Evolutionary conservation across 2,329 filamentous ascomycete genomes (phyloP).

Genomic region (Colletotrichum ledebouriae): DNA sequence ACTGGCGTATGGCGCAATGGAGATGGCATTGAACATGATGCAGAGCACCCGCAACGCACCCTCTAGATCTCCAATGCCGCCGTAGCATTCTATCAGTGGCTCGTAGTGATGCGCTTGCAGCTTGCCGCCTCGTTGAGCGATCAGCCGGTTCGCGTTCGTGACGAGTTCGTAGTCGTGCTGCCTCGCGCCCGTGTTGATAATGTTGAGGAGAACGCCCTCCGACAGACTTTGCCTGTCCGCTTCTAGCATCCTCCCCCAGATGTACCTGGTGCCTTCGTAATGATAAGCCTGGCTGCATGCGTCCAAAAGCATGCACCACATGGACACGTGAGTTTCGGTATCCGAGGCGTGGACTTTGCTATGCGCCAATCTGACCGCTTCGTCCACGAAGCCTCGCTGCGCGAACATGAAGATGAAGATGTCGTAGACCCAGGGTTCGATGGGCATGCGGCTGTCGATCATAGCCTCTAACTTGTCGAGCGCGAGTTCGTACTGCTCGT

Average conservation of each 20-base stretch:
- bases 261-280: conserved; percentile 73
- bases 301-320: conserved; percentile 83
- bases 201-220: conserved; percentile 74
- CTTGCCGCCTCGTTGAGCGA: conserved; percentile 69
- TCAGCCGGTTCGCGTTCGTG: conserved; percentile 76
- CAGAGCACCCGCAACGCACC: conserved; percentile 78
- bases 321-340: conserved; percentile 53
- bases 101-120: conserved; percentile 82
- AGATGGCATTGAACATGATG: conserved; percentile 77
- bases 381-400: conserved; percentile 80
- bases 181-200: conserved; percentile 79
- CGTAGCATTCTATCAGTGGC: conserved; percentile 79
- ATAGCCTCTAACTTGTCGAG: conserved; percentile 78
- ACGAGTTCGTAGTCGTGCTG: conserved; percentile 77
- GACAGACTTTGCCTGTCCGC: conserved; percentile 71
- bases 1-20: conserved; percentile 68
- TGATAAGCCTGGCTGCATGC: conserved; percentile 75
- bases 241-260: conserved; percentile 72
- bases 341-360: conserved; percentile 60
- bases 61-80: conserved; percentile 68
- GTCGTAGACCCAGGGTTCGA: conserved; percentile 83
- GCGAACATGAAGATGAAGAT: conserved; percentile 81
- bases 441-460: conserved; percentile 64
- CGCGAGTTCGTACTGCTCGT: conserved; percentile 86
- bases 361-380: conserved; percentile 78